Conservation (phyloP, 1,139 yeast genomes). For the Chernovozyma aurita region DNA sequence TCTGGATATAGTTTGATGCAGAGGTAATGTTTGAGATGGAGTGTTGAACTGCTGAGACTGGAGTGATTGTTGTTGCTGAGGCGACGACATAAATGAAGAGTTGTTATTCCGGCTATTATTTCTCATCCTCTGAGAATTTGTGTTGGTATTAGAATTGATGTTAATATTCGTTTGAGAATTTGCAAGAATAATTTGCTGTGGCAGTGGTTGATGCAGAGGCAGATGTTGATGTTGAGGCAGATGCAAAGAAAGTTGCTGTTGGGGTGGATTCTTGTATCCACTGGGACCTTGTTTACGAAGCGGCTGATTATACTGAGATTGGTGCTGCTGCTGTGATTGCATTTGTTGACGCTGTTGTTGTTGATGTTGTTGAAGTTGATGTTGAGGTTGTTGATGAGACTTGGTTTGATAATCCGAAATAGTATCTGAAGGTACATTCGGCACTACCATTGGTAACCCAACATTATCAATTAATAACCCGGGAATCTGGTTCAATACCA, state of each 20-base stretch:
- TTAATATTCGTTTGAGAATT: neutral
- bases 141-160: too few relatives aligned
- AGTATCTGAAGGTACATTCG: slow-evolving; percentile 29
- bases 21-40: slow-evolving; percentile 5
- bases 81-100: slow-evolving; percentile 12
- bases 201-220: slow-evolving; percentile 2
- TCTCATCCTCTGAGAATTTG: neutral
- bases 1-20: slow-evolving; percentile 12
- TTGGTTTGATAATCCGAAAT: slow-evolving; percentile 18
- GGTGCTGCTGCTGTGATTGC: slow-evolving; percentile 8
- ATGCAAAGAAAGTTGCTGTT: slow-evolving; percentile 4
- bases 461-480: slow-evolving; percentile 50
- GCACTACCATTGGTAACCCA: slow-evolving; percentile 38
- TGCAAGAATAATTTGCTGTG: neutral
- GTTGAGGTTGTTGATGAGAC: slow-evolving; percentile 7
- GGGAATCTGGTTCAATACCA: slow-evolving; percentile 61
- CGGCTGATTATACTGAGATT: neutral
- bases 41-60: slow-evolving; percentile 10
- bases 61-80: slow-evolving; percentile 16
- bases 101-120: neutral
- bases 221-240: neutral
- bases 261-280: slow-evolving; percentile 5
- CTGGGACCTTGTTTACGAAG: neutral
- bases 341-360: slow-evolving; percentile 7
- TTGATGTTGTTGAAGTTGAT: slow-evolving; percentile 9